These are phyloP conservation scores for Herpetomonas tarakana DNA, from an alignment of 208 protist genomes.

Conservation along the genomic window DNA sequence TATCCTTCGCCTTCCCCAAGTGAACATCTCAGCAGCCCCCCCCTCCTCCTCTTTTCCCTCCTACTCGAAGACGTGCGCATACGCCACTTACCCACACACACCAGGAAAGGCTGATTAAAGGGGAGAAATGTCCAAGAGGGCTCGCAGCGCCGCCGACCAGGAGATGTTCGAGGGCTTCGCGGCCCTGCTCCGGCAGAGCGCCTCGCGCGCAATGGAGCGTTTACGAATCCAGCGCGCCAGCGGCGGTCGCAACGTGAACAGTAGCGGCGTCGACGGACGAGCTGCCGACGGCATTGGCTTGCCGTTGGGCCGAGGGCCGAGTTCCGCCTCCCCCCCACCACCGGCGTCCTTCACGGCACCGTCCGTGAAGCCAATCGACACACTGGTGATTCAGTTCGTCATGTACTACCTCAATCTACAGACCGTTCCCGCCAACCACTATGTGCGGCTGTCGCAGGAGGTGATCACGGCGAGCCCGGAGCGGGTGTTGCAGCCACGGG, in stretches of 20 bases:
- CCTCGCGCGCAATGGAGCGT: conserved; percentile 67
- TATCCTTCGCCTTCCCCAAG: too few species aligned
- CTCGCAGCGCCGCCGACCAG: conserved; percentile 36
- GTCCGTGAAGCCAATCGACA: conserved; percentile 62
- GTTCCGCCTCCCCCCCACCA: conserved; percentile 1
- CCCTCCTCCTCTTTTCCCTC: too few species aligned
- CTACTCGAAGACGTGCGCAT: too few species aligned
- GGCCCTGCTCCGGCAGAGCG: conserved; percentile 67
- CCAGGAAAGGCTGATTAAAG: too few species aligned
- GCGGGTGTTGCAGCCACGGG: conserved; percentile 50
- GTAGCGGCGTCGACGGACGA: conserved; percentile 1
- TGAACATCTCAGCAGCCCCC: too few species aligned
- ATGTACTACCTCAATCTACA: conserved; percentile 68
- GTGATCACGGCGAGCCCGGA: conserved; percentile 59
- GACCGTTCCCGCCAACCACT: conserved; percentile 36
- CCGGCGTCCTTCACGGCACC: conserved; percentile 10
- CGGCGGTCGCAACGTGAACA: neutral
- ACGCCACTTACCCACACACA: too few species aligned
- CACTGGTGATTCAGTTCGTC: conserved; percentile 68
- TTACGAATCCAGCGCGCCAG: conserved; percentile 33
- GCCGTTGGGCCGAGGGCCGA: neutral
- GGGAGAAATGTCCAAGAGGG: conserved; percentile 45
- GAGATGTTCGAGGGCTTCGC: conserved; percentile 66
- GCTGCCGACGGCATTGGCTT: conserved; percentile 3
- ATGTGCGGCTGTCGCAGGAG: conserved; percentile 66